Evolutionary conservation across 768 basidiomycete genomes (phyloP).

Genomic region (Russula sp.): DNA sequence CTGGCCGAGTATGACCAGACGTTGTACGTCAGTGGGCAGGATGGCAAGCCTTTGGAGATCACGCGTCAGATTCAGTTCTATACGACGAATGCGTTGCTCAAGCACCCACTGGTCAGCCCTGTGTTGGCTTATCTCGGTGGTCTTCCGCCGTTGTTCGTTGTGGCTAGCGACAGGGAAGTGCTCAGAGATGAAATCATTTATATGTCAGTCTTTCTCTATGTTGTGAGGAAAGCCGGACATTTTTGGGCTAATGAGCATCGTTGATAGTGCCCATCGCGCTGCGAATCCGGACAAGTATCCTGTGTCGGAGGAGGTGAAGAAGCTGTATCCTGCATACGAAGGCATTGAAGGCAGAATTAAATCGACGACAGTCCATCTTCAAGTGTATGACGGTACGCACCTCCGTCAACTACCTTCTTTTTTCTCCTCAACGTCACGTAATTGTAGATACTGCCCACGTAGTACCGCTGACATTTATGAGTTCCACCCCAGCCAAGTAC

Average conservation of each 20-base stretch:
- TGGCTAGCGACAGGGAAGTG: conserved; percentile 87
- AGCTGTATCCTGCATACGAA: conserved; percentile 51
- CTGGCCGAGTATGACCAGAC: conserved; percentile 32
- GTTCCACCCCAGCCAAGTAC: conserved; percentile 71
- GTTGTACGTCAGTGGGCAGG: conserved; percentile 38
- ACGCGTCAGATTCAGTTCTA: conserved; percentile 81
- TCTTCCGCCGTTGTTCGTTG: conserved; percentile 76
- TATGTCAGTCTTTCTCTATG: conserved; percentile 36
- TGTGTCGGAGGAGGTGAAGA: conserved; percentile 39
- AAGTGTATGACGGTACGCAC: conserved; percentile 77
- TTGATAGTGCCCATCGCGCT: conserved; percentile 77
- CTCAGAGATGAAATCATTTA: conserved; percentile 89
- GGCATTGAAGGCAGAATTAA: conserved; percentile 48
- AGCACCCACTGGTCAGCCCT: conserved; percentile 81
- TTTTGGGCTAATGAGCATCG: background rate
- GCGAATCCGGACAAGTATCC: conserved; percentile 71
- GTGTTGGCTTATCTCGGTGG: conserved; percentile 81
- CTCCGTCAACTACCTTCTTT: conserved; percentile 4
- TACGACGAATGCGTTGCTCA: conserved; percentile 67
- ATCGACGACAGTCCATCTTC: conserved; percentile 82
- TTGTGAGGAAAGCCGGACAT: background rate
- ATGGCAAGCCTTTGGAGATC: conserved; percentile 49
- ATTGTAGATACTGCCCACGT: conserved; percentile 61
- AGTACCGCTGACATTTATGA: conserved; percentile 63
- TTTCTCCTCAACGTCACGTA: background rate